These are phyloP conservation scores for Emergomyces africanus DNA, from an alignment of 2,329 filamentous ascomycete genomes.

Conservation along the genomic window DNA sequence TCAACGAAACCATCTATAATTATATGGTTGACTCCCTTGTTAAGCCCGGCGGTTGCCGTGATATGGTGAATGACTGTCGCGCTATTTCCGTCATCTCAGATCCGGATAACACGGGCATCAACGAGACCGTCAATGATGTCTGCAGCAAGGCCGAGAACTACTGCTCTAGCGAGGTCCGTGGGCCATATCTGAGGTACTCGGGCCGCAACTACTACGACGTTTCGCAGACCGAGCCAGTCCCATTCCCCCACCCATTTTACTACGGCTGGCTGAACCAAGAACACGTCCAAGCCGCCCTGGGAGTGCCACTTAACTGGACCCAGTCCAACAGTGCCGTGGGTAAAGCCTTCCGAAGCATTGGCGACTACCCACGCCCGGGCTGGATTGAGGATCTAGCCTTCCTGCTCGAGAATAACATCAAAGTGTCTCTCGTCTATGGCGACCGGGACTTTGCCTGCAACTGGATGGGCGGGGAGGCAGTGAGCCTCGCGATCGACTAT, in stretches of 20 bases:
- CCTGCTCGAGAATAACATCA: conserved; percentile 38
- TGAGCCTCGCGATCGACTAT: conserved; percentile 39
- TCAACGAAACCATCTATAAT: conserved; percentile 37
- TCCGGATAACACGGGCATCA: conserved; percentile 36
- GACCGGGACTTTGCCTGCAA: conserved; percentile 43
- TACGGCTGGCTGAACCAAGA: conserved; percentile 45
- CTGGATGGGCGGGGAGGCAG: conserved; percentile 45
- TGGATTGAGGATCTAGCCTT: conserved; percentile 26
- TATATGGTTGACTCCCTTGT: conserved; percentile 33
- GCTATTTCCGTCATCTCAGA: conserved; percentile 36
- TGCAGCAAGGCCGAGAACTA: conserved; percentile 35
- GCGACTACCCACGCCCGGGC: conserved; percentile 35
- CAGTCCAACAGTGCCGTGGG: conserved; percentile 31
- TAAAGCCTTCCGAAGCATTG: conserved; percentile 33
- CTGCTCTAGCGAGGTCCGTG: conserved; percentile 31
- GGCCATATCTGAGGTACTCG: conserved; percentile 29
- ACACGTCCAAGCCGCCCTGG: conserved; percentile 45
- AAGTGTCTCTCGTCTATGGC: conserved; percentile 40
- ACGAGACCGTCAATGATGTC: conserved; percentile 32
- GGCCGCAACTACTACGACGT: conserved; percentile 47
- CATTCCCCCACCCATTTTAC: conserved; percentile 42
- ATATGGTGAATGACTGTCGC: conserved; percentile 41
- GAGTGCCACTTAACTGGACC: conserved; percentile 48
- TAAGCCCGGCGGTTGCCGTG: conserved; percentile 39
- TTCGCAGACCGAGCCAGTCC: conserved; percentile 37